Base-by-base conservation (phyloP, 2,329 filamentous ascomycete species). In the Aspergillus aculeatus region DNA sequence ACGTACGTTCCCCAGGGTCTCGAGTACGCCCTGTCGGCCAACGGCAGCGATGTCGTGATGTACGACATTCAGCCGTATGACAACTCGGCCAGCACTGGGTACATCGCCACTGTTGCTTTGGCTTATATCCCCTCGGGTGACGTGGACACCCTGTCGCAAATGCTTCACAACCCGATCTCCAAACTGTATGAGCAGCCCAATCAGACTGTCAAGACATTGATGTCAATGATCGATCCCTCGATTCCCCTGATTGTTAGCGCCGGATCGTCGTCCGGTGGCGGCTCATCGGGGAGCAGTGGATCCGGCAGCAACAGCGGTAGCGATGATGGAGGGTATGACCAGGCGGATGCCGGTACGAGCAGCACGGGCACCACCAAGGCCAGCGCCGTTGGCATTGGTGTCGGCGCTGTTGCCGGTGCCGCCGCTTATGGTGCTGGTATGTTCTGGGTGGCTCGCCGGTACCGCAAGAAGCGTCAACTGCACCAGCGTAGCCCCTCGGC, bases 351-450 rank as follows among this genome's bases (percentile, higher is more conserved):
- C 54, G 81, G 82, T 48, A 82, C 84, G 58, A 80, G 79, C 50
- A 77, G 76, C 68, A 71, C 65, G 60, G 70, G 72, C 24, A 73
- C 73, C 52, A 67, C 72, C 47, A 73, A 72, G 54, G 69, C 74
- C 32, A 80, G 75, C 75, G 88, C 81, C 69, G 85, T 80, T 64
- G 85, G 78, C 70, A 90, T 96, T 69, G 91, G 89, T 58, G 83
- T 91, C 23, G 91, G 91, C 69, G 89, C 91, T 26, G 86, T 93
- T 32, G 84, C 85, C 48, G 88, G 92, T 70, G 91, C 91, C 47
- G 89, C 88, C 54, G 88, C 92, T n/a, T 96, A 96, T 68, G 93
- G 92, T 71, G 91, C 90, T 12, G 92, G 91, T 74, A 96, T 97
- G 93, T 94, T 96, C 80, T 88, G 95, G 70, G 86, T 96, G 66